Evolutionary conservation across 2,329 filamentous ascomycete genomes (phyloP).

Genomic region (Gaeumannomyces sp.): DNA sequence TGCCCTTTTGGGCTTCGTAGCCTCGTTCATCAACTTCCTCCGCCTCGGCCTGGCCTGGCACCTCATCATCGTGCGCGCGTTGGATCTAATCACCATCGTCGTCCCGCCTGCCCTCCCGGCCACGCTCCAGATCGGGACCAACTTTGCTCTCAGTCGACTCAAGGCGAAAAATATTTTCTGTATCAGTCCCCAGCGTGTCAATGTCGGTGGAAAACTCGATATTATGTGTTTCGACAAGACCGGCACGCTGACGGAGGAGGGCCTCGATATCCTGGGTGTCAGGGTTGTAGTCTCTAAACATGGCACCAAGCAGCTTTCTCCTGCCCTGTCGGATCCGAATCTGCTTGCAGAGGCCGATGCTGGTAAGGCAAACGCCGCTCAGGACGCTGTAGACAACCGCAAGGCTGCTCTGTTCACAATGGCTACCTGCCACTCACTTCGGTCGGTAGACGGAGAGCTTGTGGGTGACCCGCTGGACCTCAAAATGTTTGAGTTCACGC

Average conservation of each 20-base stretch:
- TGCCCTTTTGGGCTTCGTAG: slow-evolving; percentile 79
- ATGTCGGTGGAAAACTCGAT: slow-evolving; percentile 92
- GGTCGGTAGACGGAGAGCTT: slow-evolving; percentile 79
- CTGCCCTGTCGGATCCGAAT: slow-evolving; percentile 60
- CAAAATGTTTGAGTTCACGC: slow-evolving; percentile 98
- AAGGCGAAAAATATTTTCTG: slow-evolving; percentile 92
- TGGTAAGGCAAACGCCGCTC: slow-evolving; percentile 14
- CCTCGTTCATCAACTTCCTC: slow-evolving; percentile 90
- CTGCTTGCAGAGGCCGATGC: slow-evolving; percentile 20
- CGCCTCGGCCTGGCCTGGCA: slow-evolving; percentile 79
- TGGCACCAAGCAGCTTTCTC: slow-evolving; percentile 60
- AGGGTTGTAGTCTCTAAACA: slow-evolving; percentile 52
- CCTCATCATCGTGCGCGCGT: slow-evolving; percentile 81
- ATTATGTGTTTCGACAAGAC: slow-evolving; percentile 99
- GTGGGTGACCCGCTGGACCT: slow-evolving; percentile 91
- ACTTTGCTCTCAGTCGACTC: slow-evolving; percentile 81
- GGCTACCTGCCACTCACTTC: slow-evolving; percentile 93
- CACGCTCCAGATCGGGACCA: slow-evolving; percentile 92
- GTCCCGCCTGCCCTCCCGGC: slow-evolving; percentile 92
- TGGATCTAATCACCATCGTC: slow-evolving; percentile 96
- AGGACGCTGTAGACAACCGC: slow-evolving; percentile 28
- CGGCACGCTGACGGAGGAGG: slow-evolving; percentile 95
- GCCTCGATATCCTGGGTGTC: slow-evolving; percentile 85
- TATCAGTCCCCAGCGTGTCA: slow-evolving; percentile 94
- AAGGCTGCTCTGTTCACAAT: slow-evolving; percentile 79